These are phyloP conservation scores for Hydnomerulius pinastri DNA, from an alignment of 768 basidiomycete species.

Conservation along the genomic window DNA sequence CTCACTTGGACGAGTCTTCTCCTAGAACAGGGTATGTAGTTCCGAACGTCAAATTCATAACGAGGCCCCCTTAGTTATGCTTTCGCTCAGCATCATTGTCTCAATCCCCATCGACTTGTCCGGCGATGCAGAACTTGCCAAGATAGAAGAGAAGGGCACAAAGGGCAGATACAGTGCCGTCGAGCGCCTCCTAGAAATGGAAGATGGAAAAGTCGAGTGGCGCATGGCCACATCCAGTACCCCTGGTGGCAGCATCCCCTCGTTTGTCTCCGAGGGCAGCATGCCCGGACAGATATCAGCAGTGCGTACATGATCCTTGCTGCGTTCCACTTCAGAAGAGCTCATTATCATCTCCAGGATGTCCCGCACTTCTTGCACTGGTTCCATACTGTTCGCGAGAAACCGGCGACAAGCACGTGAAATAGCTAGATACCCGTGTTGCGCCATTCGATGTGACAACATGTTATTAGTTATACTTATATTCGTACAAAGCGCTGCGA, in stretches of 20 bases:
- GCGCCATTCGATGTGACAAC: background rate
- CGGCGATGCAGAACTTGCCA: constrained; percentile 55
- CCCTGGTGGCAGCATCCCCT: constrained; percentile 69
- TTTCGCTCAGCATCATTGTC: constrained; percentile 37
- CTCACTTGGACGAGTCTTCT: constrained; percentile 47
- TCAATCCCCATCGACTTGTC: constrained; percentile 72
- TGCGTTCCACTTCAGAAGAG: background rate
- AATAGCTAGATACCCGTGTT: background rate
- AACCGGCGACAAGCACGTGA: constrained; percentile 1
- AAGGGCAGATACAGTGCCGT: constrained; percentile 71
- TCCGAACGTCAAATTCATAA: background rate
- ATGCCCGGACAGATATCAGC: constrained; percentile 65
- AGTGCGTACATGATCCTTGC: constrained; percentile 34
- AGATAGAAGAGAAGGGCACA: constrained; percentile 63
- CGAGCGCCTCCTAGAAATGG: constrained; percentile 64
- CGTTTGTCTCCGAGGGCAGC: constrained; percentile 59
- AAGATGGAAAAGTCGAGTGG: constrained; percentile 71
- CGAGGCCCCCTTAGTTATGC: background rate
- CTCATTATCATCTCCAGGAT: constrained; percentile 45
- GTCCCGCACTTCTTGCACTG: constrained; percentile 74
- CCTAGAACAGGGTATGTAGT: constrained; percentile 60
- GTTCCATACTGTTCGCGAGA: constrained; percentile 44
- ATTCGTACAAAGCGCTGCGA: background rate
- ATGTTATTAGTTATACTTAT: background rate
- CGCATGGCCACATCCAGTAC: constrained; percentile 78